Conservation (phyloP, 1,284 basidiomycete genomes). For the Ganoderma resinaceum region DNA sequence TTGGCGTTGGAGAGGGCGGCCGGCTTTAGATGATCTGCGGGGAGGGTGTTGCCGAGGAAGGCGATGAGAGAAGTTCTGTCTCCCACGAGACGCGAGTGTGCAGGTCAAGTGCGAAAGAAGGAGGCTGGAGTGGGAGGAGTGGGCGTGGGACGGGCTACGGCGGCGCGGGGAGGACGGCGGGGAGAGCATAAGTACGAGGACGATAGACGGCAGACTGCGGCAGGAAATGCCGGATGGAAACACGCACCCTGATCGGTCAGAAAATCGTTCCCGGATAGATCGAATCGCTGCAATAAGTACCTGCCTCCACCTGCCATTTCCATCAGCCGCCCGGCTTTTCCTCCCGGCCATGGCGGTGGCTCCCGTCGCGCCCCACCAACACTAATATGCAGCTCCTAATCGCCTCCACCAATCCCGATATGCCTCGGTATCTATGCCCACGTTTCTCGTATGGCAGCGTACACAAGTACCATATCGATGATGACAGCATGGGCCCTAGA, state of each 20-base stretch:
- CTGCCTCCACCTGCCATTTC: background rate
- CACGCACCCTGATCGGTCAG: background rate
- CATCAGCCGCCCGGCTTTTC: background rate
- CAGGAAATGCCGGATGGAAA: background rate
- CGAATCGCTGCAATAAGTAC: background rate
- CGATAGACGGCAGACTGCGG: background rate
- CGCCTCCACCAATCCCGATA: background rate
- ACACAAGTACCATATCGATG: background rate
- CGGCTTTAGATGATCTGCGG: slow-evolving; percentile 22
- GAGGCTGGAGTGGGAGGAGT: background rate
- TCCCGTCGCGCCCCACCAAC: background rate
- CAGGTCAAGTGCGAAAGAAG: background rate
- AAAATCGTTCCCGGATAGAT: background rate
- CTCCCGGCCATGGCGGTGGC: background rate
- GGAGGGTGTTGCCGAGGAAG: slow-evolving; percentile 19
- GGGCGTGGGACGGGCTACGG: background rate
- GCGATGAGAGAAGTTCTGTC: slow-evolving; percentile 1
- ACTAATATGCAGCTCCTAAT: background rate
- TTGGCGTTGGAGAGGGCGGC: slow-evolving; percentile 12
- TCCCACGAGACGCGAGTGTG: slow-evolving; percentile 6
- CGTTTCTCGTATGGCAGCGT: background rate
- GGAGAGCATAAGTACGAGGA: background rate
- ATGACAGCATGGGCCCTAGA: too few species aligned
- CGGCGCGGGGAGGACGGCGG: background rate
- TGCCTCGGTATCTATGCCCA: background rate